Evolutionary conservation across 225 moss, liverwort and hornwort genomes (phyloP), one percentile per base, ranked within the genome.

Genomic region (Pleurozium schreberi): DNA sequence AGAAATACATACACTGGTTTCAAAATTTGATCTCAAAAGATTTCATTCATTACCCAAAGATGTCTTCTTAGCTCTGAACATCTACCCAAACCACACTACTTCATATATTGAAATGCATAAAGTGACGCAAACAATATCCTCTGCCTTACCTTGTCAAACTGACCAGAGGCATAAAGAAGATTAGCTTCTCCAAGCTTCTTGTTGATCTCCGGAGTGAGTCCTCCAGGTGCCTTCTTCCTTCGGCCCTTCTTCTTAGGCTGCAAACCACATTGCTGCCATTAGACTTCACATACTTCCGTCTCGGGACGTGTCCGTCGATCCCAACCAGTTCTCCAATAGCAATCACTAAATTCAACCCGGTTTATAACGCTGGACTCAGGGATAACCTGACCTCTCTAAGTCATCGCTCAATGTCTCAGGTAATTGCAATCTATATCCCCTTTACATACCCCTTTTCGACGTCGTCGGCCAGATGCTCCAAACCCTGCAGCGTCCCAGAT

Each of bases 141-240:
- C 81, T 49, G 50, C 49, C 62, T 89, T 86, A 96, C 96, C 96
- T 97, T 95, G 60, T 99, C 97, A 75, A 99, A 99, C 70, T 96
- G 95, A 66, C 99, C 97, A 89, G 94, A 92, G 68, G 99, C 96
- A 88, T 99, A 99, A 28, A 96, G 93, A 49, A 99, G 94, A 92
- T 99, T 99, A 69, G 99, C 96, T 89, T 99, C 97, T 90, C 99
- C 99, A 58, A 99, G 96, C 91, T 94, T 99, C 92, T 94, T 99
- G 68, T 92, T 93, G 66, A 96, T 93, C 87, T 97, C 96, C 84
- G 99, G 96, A 81, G 96, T 96, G 77, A 99, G 90, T 60, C 92
- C 95, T 85, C 95, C 96, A 50, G 95, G 93, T 47, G 78, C 87
- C 84, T 90, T 92, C 70, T 93, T 95, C 91, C 82, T 93, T 89